Percentiles rank a stretch among this genome's conserved stretches.
phyloP scores from a whole-genome alignment of 345 rosid genomes.

The Firmiana major region DNA sequence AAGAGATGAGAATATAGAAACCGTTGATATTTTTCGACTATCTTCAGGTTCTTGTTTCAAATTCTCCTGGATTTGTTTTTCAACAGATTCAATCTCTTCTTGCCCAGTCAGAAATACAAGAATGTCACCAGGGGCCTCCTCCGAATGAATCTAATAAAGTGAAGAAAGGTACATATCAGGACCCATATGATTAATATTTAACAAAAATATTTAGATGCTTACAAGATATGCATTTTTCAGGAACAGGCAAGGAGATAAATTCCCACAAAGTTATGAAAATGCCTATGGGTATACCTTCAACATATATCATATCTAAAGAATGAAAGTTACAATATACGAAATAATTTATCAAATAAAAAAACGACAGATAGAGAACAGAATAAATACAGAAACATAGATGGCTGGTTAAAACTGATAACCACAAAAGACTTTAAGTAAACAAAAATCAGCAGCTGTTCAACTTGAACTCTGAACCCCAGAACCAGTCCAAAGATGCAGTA shows the following conservation, averaged over 20 bases:
- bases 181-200: constrained; percentile 2
- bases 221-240: background rate
- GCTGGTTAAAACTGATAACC: background rate
- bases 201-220: background rate
- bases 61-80: constrained; percentile 62
- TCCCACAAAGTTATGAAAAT: constrained; percentile 5
- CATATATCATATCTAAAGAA: background rate
- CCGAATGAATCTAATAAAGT: constrained; percentile 62
- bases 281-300: background rate
- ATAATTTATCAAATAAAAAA: background rate
- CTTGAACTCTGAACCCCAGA: background rate
- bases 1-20: constrained; percentile 79
- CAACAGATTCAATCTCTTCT: constrained; percentile 92
- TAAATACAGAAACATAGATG: background rate
- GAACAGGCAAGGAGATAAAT: background rate
- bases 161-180: constrained; percentile 6
- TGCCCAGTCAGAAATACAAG: constrained; percentile 94
- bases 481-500: background rate
- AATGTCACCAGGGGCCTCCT: constrained; percentile 80
- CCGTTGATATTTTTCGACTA: constrained; percentile 45
- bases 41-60: constrained; percentile 62
- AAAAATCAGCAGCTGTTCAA: background rate
- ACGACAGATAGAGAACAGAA: background rate
- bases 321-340: background rate
- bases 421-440: background rate